Percentiles rank a stretch among this genome's conserved stretches.
phyloP scores from a whole-genome alignment of 768 basidiomycete species.

The Lyophyllum atratum region DNA sequence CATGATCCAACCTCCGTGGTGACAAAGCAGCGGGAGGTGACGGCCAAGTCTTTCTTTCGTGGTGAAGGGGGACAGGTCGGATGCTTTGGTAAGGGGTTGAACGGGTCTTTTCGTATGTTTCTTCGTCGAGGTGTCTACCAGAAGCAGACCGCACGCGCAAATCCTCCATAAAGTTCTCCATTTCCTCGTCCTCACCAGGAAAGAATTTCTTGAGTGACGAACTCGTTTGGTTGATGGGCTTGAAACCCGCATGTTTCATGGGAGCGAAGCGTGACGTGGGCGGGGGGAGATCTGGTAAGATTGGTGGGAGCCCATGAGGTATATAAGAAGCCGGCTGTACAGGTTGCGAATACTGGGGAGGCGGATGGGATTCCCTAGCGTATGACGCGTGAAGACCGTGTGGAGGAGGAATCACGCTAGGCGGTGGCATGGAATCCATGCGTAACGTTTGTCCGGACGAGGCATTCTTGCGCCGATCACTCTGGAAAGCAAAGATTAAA shows the following conservation, averaged over 20 bases:
- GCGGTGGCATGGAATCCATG: conserved; percentile 31
- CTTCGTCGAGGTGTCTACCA: conserved; percentile 2
- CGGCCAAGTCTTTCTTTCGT: conserved; percentile 17
- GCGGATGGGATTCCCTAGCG: conserved; percentile 7
- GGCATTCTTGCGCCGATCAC: conserved; percentile 15
- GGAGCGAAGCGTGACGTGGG: conserved; percentile 21
- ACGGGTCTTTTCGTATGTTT: background rate
- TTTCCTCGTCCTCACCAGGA: conserved; percentile 79
- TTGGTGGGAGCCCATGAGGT: conserved; percentile 4
- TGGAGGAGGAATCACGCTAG: conserved; percentile 22
- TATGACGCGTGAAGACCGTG: conserved; percentile 15
- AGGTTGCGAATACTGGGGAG: background rate
- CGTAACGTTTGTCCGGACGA: conserved; percentile 12
- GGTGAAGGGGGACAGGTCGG: conserved; percentile 2
- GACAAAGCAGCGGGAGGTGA: conserved; percentile 7
- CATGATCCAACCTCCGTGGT: background rate
- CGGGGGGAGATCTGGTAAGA: conserved; percentile 12
- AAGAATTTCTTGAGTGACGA: conserved; percentile 78
- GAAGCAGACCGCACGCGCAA: conserved; percentile 1
- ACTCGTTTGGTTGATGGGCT: conserved; percentile 59
- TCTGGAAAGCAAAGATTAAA: conserved; percentile 4
- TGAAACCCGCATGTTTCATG: conserved; percentile 58
- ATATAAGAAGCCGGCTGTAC: conserved; percentile 1
- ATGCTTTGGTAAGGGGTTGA: background rate
- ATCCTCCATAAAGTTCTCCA: conserved; percentile 35